phyloP scores from a whole-genome alignment of 352 stramenopile species.

The Pythium vanterpoolii region DNA sequence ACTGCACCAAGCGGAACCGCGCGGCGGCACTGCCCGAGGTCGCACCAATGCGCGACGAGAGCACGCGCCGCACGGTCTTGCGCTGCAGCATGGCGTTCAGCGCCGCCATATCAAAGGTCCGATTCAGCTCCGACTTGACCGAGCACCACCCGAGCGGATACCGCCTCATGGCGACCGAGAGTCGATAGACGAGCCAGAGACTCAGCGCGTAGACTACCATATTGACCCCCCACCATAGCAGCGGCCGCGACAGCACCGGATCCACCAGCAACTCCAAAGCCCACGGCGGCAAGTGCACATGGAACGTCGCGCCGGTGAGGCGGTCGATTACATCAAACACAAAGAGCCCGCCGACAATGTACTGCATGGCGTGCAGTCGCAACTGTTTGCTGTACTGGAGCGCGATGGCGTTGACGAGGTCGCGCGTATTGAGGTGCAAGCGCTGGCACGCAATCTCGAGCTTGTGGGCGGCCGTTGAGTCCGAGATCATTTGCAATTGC shows the following conservation, averaged over 20 bases:
- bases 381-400: slow-evolving; percentile 60
- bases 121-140: slow-evolving; percentile 70
- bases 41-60: slow-evolving; percentile 41
- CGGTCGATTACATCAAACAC: slow-evolving; percentile 95
- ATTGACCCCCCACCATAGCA: slow-evolving; percentile 90
- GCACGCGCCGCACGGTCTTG: slow-evolving; percentile 23
- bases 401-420: slow-evolving; percentile 79
- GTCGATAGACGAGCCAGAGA: slow-evolving; percentile 36
- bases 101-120: slow-evolving; percentile 31
- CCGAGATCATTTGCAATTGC: slow-evolving; percentile 92
- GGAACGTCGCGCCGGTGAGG: slow-evolving; percentile 90
- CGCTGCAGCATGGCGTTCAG: slow-evolving; percentile 31
- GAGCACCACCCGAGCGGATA: slow-evolving; percentile 85
- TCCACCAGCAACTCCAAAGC: slow-evolving; percentile 36
- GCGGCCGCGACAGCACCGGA: slow-evolving; percentile 44
- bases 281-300: slow-evolving; percentile 86
- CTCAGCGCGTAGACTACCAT: slow-evolving; percentile 79
- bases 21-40: slow-evolving; percentile 47
- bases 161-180: slow-evolving; percentile 46
- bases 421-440: slow-evolving; percentile 87
- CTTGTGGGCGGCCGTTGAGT: slow-evolving; percentile 89
- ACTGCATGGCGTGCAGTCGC: slow-evolving; percentile 88
- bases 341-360: slow-evolving; percentile 91
- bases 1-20: slow-evolving; percentile 87
- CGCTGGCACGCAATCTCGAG: slow-evolving; percentile 86